Evolutionary conservation across 495 filamentous ascomycete genomes (phyloP), one percentile per base, ranked within the genome.

Genomic region (Lichenothelia convexa): DNA sequence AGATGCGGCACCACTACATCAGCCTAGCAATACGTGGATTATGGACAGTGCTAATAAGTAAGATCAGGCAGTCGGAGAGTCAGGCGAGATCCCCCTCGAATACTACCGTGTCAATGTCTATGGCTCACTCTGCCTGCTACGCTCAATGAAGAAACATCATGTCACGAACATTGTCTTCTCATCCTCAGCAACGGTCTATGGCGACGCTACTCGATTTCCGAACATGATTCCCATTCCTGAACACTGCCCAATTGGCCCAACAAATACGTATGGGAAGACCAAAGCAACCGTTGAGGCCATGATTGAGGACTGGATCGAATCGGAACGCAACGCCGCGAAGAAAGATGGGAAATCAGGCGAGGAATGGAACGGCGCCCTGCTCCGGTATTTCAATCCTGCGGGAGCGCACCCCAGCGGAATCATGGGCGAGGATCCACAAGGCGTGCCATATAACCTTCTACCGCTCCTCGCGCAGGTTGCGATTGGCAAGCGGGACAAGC

Each of bases 211-310:
- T 33, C 82, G 82, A 56, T 78, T 93, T 60, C 74, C 78, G 46
- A 78, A 91, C 64, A 95, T 97, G 91, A 95, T 97, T 47, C 89
- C 89, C 45, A 97, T 97, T 52, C 89, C 91, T 22, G 89, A 97
- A 63, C 61, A 80, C 51, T 97, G 89, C 68, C 89, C 89, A 30
- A 78, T 93, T 45, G 85, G 81, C 30, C 84, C 89, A 16, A 97
- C 87, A 35, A 97, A 95, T 68, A 82, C 89, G 9, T 97, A 97
- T 60, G 89, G 89, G 22, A 79, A 78, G 55, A 95, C 89, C 36
- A 97, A 97, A 67, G 70, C 78, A 55, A 78, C 74, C 45, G 81
- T 93, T 39, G 89, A 97, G 65, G 68, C 53, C 46, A 72, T 91
- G 56, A 95, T 95, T 56, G 81, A 77, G 35, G 91, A 97, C 57